Evolutionary conservation across 192 early-diverging fungal species (phyloP), one percentile per base, ranked within the genome.

Genomic region (Podila epigama): DNA sequence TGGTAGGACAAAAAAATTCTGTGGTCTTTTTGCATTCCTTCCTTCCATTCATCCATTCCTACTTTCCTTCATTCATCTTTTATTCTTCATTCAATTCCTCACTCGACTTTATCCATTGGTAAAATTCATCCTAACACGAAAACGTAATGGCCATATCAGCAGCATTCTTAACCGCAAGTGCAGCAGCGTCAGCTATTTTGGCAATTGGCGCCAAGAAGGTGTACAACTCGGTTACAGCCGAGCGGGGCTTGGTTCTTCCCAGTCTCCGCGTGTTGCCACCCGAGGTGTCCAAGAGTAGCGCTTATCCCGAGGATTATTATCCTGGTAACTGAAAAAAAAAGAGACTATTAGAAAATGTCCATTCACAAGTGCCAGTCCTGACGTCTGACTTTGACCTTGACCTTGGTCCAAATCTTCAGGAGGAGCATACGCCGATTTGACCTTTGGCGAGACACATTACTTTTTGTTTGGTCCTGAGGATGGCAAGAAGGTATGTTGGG

Each of bases 401-500:
- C 2, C 32, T 33, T 15, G 16, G 4, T 57, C 9, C 4, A 18
- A 12, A 10, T 20, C 44, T 15, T 29, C 1, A 4, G 79, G 79
- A 33, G 79, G 79, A 22, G 32, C n/a, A 12, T 81, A 81, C 51
- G 69, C 65, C 5, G 60, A 68, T 1, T 39, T 81, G 40, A 51
- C 62, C 1, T 65, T 63, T 44, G 79, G 79, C 16, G 79, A 81
- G 44, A 81, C 79, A 0, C 69, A 68, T 13, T 81, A 75, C 44
- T 81, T 66, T 31, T 4, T 69, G 39, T 81, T 81, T 65, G 79
- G 79, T 32, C 70, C 79, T 9, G 63, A 73, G 36, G 59, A 70
- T 29, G 79, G 79, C 40, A 72, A 81, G 51, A 81, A 81, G 69
- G 79, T 72, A 65, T 11, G 6, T 29, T 10, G 16, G 36, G 11